phyloP scores from a whole-genome alignment of 2,329 filamentous ascomycete species.

The Xylaria sp. region DNA sequence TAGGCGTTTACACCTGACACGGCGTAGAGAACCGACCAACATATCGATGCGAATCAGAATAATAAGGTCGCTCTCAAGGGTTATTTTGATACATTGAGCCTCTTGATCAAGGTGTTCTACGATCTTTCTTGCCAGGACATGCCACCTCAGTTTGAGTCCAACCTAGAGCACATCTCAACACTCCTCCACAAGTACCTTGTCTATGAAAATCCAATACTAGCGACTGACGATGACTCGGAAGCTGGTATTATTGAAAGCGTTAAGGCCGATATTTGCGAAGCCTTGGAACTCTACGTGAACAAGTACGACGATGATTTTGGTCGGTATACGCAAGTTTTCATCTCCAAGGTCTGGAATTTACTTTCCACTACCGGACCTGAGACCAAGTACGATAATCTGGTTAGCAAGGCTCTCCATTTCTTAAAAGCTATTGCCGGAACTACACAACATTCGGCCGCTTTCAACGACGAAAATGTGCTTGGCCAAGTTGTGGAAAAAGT shows the following conservation, averaged over 20 bases:
- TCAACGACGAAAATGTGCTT: slow-evolving; percentile 83
- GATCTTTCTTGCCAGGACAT: slow-evolving; percentile 98
- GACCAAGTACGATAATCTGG: slow-evolving; percentile 92
- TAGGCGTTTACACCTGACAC: slow-evolving; percentile 36
- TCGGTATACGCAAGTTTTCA: slow-evolving; percentile 81
- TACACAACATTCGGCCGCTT: slow-evolving; percentile 80
- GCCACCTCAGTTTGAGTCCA: slow-evolving; percentile 92
- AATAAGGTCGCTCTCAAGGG: slow-evolving; percentile 80
- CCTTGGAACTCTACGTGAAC: slow-evolving; percentile 86
- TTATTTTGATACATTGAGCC: slow-evolving; percentile 86
- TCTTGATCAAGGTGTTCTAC: slow-evolving; percentile 92
- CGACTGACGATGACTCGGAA: slow-evolving; percentile 90
- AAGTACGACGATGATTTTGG: slow-evolving; percentile 98
- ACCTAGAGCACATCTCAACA: slow-evolving; percentile 78
- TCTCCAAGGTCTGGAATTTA: slow-evolving; percentile 89
- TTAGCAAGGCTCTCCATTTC: slow-evolving; percentile 95
- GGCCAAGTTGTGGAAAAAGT: slow-evolving; percentile 95
- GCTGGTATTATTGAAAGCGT: slow-evolving; percentile 85
- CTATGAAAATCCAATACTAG: slow-evolving; percentile 85
- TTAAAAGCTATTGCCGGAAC: slow-evolving; percentile 88
- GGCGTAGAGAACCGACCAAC: slow-evolving; percentile 71
- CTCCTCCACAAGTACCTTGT: slow-evolving; percentile 93
- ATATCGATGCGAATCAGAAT: slow-evolving; percentile 78
- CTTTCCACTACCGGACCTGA: slow-evolving; percentile 87
- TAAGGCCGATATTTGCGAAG: slow-evolving; percentile 94